Evolutionary conservation across 2,329 filamentous ascomycete genomes (phyloP).

Genomic region (Cytospora mali): DNA sequence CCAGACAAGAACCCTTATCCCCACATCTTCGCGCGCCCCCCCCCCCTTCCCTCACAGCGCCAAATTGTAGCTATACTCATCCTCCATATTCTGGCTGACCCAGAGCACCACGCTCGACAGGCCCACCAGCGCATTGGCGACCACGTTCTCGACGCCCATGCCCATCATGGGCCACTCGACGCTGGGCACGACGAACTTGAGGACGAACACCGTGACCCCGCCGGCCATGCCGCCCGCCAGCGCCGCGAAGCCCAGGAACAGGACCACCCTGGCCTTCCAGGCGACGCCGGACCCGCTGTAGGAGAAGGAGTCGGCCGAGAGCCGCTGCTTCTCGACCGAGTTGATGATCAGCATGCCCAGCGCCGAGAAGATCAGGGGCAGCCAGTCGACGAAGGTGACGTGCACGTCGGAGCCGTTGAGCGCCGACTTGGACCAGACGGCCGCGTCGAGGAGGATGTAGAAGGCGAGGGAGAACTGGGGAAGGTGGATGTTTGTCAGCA

Average conservation of each 20-base stretch:
- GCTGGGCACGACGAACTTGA: constrained; percentile 63
- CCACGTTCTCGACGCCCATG: constrained; percentile 69
- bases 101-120: constrained; percentile 66
- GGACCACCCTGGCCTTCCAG: constrained; percentile 69
- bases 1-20: not conserved
- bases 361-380: constrained; percentile 67
- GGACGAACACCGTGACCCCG: constrained; percentile 68
- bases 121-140: constrained; percentile 65
- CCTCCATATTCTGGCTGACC: constrained; percentile 74
- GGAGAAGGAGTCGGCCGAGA: constrained; percentile 64
- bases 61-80: constrained; percentile 70
- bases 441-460: constrained; percentile 68
- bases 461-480: constrained; percentile 67
- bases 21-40: too few species aligned
- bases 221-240: constrained; percentile 70
- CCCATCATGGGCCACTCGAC: constrained; percentile 62
- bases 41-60: constrained; percentile 48
- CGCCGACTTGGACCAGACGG: constrained; percentile 66
- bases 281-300: constrained; percentile 66
- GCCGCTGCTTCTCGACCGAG: constrained; percentile 67
- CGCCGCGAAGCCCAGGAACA: constrained; percentile 67
- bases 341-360: constrained; percentile 74
- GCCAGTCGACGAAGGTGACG: constrained; percentile 70
- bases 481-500: too few species aligned
- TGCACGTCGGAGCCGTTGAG: constrained; percentile 63